Evolutionary conservation across 1,139 yeast species (phyloP).

Genomic region (Geotrichum candidum): DNA sequence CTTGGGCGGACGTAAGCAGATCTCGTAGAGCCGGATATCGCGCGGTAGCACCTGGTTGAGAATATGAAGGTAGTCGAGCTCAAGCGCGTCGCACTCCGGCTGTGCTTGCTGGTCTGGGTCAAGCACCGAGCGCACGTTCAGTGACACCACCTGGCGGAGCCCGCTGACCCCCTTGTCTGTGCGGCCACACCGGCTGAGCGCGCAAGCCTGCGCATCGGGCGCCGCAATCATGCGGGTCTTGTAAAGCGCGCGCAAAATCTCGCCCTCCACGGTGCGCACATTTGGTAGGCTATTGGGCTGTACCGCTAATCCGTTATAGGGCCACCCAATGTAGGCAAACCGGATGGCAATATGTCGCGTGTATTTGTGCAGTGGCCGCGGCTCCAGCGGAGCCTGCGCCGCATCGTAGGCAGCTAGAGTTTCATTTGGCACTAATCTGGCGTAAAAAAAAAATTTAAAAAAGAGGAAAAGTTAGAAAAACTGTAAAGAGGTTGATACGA

Average conservation of each 20-base stretch:
- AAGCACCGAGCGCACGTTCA: slow-evolving; percentile 66
- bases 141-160: slow-evolving; percentile 85
- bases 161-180: slow-evolving; percentile 98
- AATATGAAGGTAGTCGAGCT: slow-evolving; percentile 69
- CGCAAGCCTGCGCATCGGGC: slow-evolving; percentile 51
- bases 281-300: slow-evolving; percentile 58
- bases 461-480: background rate
- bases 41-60: slow-evolving; percentile 73
- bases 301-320: slow-evolving; percentile 81
- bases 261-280: slow-evolving; percentile 81
- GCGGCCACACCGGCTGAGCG: slow-evolving; percentile 89
- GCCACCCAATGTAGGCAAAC: slow-evolving; percentile 56
- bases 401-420: background rate
- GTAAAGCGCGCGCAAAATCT: slow-evolving; percentile 61
- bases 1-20: slow-evolving; percentile 75
- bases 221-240: slow-evolving; percentile 62
- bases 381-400: background rate
- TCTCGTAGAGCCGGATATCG: slow-evolving; percentile 74
- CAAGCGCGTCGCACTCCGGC: slow-evolving; percentile 52
- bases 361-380: slow-evolving; percentile 34
- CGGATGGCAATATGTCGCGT: slow-evolving; percentile 69
- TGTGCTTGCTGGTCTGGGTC: slow-evolving; percentile 50
- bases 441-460: background rate
- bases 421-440: background rate
- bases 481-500: background rate